Evolutionary conservation across 768 basidiomycete genomes (phyloP), one percentile per base, ranked within the genome.

Genomic region (Russula brevipes): DNA sequence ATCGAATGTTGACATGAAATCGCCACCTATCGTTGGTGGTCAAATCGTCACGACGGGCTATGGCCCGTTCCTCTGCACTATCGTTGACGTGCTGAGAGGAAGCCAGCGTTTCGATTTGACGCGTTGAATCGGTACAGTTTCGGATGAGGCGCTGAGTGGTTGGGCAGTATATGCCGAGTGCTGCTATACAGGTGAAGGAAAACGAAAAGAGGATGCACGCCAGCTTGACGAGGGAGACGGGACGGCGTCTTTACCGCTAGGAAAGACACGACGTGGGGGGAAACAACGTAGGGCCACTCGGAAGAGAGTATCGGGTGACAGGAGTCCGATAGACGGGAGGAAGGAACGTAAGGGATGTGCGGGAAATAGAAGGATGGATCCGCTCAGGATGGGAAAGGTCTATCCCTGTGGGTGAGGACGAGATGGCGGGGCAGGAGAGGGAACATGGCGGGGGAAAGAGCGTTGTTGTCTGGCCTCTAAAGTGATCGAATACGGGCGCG

Each of bases 181-280:
- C 56, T 50, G 54, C 49, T 33, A 61, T 49, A 57, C 64, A 68
- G 14, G 64, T 61, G 39, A 59, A 50, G 12, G 64, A 66, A 50
- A 66, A 49, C 39, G 64, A 65, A 39, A 57, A 60, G 44, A 59
- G 50, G 38, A 54, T 14, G 44, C 51, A 65, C 60, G 66, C 66
- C 66, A 68, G 66, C 49, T 68, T 68, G 56, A 58, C 35, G 44
- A 46, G 17, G 5, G 42, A 56, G 14, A 9, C 3, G 9, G 10
- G n/a, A n/a, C 19, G 53, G 31, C 14, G 49, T 41, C n/a, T 24
- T 35, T 24, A 24, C 24, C 24, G 24, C 24, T 24, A 24, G 24
- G 24, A 24, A 24, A 24, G 24, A 24, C 24, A 16, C 54, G 17
- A 30, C 16, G 14, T 4, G 47, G 12, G 9, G 1, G 30, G 38